A percentile compares a stretch with the other conserved stretches of the same genome.
phyloP scores from a whole-genome alignment of 257 asterid genomes.

The Lycium barbarum region DNA sequence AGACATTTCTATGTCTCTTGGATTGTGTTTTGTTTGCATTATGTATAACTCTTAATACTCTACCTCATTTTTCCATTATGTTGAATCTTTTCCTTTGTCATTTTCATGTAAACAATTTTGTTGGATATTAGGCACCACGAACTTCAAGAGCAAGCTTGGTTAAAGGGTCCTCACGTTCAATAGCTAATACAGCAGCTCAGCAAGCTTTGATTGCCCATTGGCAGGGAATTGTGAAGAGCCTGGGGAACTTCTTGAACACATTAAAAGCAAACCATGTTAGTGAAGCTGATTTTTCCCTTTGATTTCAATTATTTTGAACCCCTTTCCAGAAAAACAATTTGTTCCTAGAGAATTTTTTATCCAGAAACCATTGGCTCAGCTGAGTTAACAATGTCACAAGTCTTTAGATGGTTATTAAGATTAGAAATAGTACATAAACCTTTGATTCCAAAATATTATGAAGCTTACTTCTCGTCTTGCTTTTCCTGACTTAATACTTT shows the following conservation, averaged over 20 bases:
- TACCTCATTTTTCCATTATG: neutral
- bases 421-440: neutral
- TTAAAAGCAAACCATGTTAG: conserved; percentile 88
- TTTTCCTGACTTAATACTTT: conserved; percentile 23
- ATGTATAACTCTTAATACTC: neutral
- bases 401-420: neutral
- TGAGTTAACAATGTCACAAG: neutral
- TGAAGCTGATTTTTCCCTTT: conserved; percentile 34
- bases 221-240: conserved; percentile 97
- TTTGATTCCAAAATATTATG: conserved; percentile 10
- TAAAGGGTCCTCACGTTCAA: conserved; percentile 94
- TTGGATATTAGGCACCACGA: conserved; percentile 78
- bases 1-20: neutral
- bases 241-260: conserved; percentile 79
- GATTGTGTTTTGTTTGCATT: neutral
- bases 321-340: neutral
- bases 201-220: conserved; percentile 97
- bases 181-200: conserved; percentile 84
- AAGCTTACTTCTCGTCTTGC: conserved; percentile 15
- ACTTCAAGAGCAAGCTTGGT: conserved; percentile 99
- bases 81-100: conserved; percentile 15
- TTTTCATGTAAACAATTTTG: neutral
- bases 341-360: neutral
- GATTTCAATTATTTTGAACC: conserved; percentile 19
- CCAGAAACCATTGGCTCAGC: conserved; percentile 13